These are phyloP conservation scores for Fusarium illudens DNA, from an alignment of 2,329 filamentous ascomycete species.

Conservation along the genomic window DNA sequence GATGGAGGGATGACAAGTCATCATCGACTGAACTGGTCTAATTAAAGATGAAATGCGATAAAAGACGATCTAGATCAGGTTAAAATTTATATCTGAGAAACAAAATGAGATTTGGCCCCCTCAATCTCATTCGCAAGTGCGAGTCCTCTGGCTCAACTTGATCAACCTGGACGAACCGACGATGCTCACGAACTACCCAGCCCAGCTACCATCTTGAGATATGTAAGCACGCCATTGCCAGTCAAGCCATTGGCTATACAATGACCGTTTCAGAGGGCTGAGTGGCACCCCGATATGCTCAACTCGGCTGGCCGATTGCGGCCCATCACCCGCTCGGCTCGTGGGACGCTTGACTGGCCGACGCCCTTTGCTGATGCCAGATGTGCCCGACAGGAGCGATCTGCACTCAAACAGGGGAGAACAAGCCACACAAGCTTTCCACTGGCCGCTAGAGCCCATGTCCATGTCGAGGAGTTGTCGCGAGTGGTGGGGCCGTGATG, in stretches of 20 bases:
- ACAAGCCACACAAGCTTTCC: neutral
- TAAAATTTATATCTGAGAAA: too few species aligned
- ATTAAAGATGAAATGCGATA: too few species aligned
- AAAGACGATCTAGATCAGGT: too few species aligned
- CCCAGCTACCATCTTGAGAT: neutral
- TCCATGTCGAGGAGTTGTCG: neutral
- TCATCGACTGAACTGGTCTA: too few species aligned
- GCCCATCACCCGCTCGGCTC: neutral
- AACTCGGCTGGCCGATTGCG: neutral
- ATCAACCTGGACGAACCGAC: neutral
- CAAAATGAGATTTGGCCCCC: too few species aligned
- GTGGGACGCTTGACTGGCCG: neutral
- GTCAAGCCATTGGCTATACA: neutral
- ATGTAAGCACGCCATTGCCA: neutral
- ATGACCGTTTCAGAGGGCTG: neutral
- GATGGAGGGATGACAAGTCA: too few species aligned
- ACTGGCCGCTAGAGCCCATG: neutral
- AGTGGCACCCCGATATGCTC: neutral
- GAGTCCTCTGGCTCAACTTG: neutral
- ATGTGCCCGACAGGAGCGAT: neutral
- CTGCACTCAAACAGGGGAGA: neutral
- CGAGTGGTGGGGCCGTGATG: conserved; percentile 32
- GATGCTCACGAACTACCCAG: neutral
- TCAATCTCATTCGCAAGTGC: neutral
- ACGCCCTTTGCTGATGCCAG: neutral